These are phyloP conservation scores for Diaporthe sp. DNA, from an alignment of 2,329 filamentous ascomycete genomes.

Conservation along the genomic window DNA sequence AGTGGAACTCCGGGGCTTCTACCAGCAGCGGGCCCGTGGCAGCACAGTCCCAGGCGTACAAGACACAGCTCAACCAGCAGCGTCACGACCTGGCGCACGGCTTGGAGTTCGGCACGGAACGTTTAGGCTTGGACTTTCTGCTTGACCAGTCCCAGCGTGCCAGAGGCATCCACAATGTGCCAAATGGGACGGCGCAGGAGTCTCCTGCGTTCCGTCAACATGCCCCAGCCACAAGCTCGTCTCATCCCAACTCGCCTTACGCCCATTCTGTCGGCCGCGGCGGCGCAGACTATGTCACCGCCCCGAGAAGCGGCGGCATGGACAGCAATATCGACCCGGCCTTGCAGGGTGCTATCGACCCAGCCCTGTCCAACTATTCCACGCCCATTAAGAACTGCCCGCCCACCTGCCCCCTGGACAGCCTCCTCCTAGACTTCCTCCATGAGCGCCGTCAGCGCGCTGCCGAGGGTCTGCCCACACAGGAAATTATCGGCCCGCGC, in stretches of 20 bases:
- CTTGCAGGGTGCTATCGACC: constrained; percentile 39
- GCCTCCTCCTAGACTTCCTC: constrained; percentile 83
- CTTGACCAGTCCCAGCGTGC: constrained; percentile 69
- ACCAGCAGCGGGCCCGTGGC: constrained; percentile 35
- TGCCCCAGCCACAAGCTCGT: constrained; percentile 9
- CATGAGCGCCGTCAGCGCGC: constrained; percentile 74
- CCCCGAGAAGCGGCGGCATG: constrained; percentile 18
- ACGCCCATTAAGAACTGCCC: constrained; percentile 67
- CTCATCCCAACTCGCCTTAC: constrained; percentile 29
- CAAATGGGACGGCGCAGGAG: constrained; percentile 58
- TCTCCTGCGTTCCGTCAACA: constrained; percentile 57
- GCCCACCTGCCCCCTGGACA: constrained; percentile 82
- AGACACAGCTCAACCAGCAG: constrained; percentile 55
- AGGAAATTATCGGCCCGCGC: constrained; percentile 77
- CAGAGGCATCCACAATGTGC: constrained; percentile 61
- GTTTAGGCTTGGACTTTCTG: constrained; percentile 79
- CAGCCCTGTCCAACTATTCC: constrained; percentile 35
- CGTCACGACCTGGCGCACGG: constrained; percentile 62
- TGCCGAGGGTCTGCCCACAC: constrained; percentile 70
- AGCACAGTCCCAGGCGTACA: constrained; percentile 38
- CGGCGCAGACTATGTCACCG: not conserved
- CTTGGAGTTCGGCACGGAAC: constrained; percentile 71
- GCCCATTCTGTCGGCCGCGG: not conserved
- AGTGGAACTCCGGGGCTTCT: constrained; percentile 41
- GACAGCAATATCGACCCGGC: constrained; percentile 35